Conservation (phyloP, 257 asterid species). For the Przewalskia tangutica region DNA sequence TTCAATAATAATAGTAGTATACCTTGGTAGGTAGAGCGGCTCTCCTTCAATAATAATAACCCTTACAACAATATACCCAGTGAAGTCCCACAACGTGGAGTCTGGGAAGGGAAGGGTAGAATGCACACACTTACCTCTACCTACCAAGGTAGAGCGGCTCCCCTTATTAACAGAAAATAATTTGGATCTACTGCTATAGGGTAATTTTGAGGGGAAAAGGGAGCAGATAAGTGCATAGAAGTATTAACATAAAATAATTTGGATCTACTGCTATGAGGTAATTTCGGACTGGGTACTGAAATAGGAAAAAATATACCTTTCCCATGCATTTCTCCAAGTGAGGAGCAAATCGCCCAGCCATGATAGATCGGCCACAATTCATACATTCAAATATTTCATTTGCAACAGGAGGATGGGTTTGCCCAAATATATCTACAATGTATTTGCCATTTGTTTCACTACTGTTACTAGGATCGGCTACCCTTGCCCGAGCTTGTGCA, state of each 20-base stretch:
- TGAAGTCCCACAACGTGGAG: too few relatives aligned
- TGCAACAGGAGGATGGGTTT: conserved; percentile 87
- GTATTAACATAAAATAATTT: neutral
- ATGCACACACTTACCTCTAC: too few relatives aligned
- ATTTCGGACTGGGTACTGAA: neutral
- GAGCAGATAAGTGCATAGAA: conserved; percentile 8
- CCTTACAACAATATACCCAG: too few relatives aligned
- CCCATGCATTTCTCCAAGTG: conserved; percentile 99
- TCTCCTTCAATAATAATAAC: too few relatives aligned
- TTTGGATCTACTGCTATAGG: too few relatives aligned
- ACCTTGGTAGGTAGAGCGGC: too few relatives aligned
- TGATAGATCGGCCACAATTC: conserved; percentile 72
- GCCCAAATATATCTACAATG: conserved; percentile 84
- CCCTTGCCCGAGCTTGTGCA: conserved; percentile 68
- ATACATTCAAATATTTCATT: conserved; percentile 76
- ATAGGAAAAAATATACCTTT: conserved; percentile 44
- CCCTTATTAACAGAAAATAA: too few relatives aligned
- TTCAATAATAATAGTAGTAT: too few relatives aligned
- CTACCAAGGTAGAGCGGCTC: too few relatives aligned
- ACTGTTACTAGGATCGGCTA: conserved; percentile 63
- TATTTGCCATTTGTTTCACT: conserved; percentile 76
- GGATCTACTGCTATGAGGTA: neutral
- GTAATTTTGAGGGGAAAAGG: too few relatives aligned
- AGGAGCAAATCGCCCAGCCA: conserved; percentile 94
- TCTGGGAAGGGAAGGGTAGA: too few relatives aligned